phyloP scores from a whole-genome alignment of 2,329 filamentous ascomycete genomes.

The Trichoderma sp. region DNA sequence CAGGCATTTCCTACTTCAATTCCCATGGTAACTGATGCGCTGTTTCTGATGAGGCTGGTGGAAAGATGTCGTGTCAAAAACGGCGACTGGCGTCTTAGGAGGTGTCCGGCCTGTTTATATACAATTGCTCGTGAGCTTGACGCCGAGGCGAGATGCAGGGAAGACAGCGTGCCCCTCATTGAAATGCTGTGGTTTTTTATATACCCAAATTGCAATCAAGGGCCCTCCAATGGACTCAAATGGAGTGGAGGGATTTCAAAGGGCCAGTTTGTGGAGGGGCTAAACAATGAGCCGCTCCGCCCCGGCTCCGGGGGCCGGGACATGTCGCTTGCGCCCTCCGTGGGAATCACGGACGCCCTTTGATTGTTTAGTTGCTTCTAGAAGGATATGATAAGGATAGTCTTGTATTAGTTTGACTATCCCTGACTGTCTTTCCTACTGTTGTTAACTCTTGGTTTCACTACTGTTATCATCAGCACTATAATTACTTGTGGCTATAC shows the following conservation, averaged over 20 bases:
- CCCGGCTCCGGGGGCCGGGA: neutral
- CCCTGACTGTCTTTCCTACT: no score
- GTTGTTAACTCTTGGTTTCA: neutral
- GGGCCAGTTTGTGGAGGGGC: neutral
- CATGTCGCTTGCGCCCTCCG: neutral
- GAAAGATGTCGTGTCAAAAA: neutral
- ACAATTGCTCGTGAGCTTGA: neutral
- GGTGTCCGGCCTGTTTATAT: neutral
- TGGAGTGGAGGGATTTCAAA: neutral
- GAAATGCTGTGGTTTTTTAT: neutral
- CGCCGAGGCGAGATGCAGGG: neutral
- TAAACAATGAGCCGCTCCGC: neutral
- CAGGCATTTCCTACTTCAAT: constrained; percentile 32
- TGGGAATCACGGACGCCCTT: neutral
- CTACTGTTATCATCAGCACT: neutral
- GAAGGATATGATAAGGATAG: neutral
- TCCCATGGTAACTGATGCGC: neutral
- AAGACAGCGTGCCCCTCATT: neutral
- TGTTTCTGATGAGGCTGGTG: neutral
- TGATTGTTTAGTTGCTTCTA: neutral
- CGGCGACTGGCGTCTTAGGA: neutral
- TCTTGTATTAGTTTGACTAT: neutral
- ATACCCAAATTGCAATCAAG: neutral
- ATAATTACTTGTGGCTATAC: neutral
- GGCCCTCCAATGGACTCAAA: neutral